These are phyloP conservation scores for Astrothelium subdiscretum DNA, from an alignment of 495 filamentous ascomycete species.

Conservation along the genomic window DNA sequence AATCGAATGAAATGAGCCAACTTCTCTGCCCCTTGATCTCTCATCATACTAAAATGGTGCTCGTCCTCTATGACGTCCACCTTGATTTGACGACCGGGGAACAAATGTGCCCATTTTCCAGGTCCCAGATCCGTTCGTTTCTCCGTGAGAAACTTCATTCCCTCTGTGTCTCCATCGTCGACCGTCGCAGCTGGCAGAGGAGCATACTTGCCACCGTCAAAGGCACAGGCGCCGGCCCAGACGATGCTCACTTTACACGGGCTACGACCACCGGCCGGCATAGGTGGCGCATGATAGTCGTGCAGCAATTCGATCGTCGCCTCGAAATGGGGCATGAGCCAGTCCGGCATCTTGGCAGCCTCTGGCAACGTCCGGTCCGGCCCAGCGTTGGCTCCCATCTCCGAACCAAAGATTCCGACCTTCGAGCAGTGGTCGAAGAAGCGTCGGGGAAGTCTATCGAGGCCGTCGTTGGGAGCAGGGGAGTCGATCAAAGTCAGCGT, in stretches of 20 bases:
- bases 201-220: not conserved
- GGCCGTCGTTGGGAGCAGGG: constrained; percentile 16
- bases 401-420: constrained; percentile 17
- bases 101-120: constrained; percentile 1
- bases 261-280: not conserved
- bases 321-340: constrained; percentile 24
- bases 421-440: constrained; percentile 25
- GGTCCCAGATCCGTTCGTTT: constrained; percentile 5
- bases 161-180: not conserved
- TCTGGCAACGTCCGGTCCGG: not conserved
- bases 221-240: constrained; percentile 5
- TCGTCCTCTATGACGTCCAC: not conserved
- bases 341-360: constrained; percentile 9
- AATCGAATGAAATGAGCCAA: not conserved
- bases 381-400: not conserved
- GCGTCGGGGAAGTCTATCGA: constrained; percentile 22
- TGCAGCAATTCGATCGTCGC: constrained; percentile 14
- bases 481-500: constrained; percentile 19
- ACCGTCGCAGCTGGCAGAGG: not conserved
- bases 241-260: not conserved
- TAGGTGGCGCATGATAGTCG: constrained; percentile 2
- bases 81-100: not conserved
- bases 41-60: constrained; percentile 10
- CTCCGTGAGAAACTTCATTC: constrained; percentile 6
- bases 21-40: constrained; percentile 1